Evolutionary conservation across 306 rosid species (phyloP).

Genomic region (Phaseolus lunatus): DNA sequence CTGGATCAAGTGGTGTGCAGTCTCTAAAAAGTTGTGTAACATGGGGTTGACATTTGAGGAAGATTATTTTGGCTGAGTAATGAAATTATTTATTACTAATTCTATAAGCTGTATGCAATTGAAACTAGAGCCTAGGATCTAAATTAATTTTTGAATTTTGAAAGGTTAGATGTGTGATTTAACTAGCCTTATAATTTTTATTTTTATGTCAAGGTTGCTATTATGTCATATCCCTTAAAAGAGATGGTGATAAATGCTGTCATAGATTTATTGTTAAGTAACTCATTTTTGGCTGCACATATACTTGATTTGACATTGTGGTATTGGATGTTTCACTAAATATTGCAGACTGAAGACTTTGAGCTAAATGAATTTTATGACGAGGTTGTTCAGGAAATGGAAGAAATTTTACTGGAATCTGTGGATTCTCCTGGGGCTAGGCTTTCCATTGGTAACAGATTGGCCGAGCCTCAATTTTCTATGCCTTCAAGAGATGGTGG

Average conservation of each 20-base stretch:
- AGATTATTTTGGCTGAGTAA: slow-evolving; percentile 27
- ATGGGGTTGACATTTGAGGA: slow-evolving; percentile 12
- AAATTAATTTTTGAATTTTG: slow-evolving; percentile 16
- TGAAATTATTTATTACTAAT: slow-evolving; percentile 16
- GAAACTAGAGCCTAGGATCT: slow-evolving; percentile 27
- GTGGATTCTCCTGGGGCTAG: slow-evolving; percentile 71
- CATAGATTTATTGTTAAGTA: slow-evolving; percentile 18
- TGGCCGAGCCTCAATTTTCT: slow-evolving; percentile 58
- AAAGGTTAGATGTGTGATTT: slow-evolving; percentile 26
- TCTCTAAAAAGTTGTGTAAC: not conserved
- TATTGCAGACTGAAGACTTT: slow-evolving; percentile 72
- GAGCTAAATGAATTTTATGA: slow-evolving; percentile 76
- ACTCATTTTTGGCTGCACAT: slow-evolving; percentile 10
- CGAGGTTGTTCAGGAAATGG: slow-evolving; percentile 96
- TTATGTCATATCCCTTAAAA: slow-evolving; percentile 15
- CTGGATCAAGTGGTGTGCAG: slow-evolving; percentile 11
- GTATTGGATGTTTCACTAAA: slow-evolving; percentile 35
- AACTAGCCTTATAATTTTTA: slow-evolving; percentile 29
- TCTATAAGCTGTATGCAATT: slow-evolving; percentile 24
- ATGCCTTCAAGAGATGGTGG: slow-evolving; percentile 87
- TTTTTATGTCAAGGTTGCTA: slow-evolving; percentile 6
- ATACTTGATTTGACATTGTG: slow-evolving; percentile 25
- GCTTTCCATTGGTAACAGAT: slow-evolving; percentile 61
- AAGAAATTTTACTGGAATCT: slow-evolving; percentile 90
- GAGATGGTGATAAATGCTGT: slow-evolving; percentile 20